phyloP scores from a whole-genome alignment of 805 yeast species.

The Yarrowia divulgata region DNA sequence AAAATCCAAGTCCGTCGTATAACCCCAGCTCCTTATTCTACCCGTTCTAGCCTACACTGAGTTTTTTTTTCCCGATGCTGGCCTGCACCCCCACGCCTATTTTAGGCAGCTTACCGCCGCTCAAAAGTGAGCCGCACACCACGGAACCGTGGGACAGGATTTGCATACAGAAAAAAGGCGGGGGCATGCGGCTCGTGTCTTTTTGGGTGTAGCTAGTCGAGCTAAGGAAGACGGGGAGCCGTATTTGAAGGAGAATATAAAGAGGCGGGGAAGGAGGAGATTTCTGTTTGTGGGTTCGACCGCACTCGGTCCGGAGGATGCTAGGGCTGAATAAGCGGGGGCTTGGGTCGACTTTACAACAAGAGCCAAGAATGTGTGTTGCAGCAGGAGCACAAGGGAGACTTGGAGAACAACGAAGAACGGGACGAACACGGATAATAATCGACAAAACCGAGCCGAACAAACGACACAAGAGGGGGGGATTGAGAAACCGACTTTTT shows the following conservation, averaged over 20 bases:
- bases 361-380: not conserved
- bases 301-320: not conserved
- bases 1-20: no score
- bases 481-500: no score
- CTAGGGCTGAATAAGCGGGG: not conserved
- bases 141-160: constrained; percentile 15
- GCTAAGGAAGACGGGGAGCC: not conserved
- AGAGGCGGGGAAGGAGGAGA: not conserved
- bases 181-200: not conserved
- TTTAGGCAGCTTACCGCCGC: not conserved
- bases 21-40: no score
- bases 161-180: not conserved
- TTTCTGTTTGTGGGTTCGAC: not conserved
- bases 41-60: no score
- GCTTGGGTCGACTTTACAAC: constrained; percentile 16
- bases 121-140: constrained; percentile 5
- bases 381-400: constrained; percentile 2
- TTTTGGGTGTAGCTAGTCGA: not conserved
- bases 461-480: no score
- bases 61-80: not conserved
- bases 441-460: not conserved
- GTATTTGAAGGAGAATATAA: not conserved
- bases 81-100: not conserved
- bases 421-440: not conserved
- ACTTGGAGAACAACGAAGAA: not conserved